Conservation (phyloP, 768 basidiomycete species). For the Phaeolepiota aurea region DNA sequence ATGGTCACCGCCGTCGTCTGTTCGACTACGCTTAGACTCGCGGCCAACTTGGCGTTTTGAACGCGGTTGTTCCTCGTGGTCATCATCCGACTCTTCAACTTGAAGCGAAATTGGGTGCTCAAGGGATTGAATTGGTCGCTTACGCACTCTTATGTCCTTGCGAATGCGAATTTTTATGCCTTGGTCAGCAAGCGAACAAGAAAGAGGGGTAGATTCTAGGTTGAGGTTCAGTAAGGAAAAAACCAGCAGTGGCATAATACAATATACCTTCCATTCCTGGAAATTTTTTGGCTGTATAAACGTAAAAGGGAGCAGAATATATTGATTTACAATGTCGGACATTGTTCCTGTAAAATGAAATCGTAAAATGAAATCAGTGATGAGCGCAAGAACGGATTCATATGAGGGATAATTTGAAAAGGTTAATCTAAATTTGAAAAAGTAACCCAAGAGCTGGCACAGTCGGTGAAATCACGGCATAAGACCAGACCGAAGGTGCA, state of each 20-base stretch:
- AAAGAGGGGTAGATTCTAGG: conserved; percentile 83
- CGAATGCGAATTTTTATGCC: conserved; percentile 93
- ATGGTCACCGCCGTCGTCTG: conserved; percentile 22
- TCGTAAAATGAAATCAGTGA: no score
- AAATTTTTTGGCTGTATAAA: conserved; percentile 95
- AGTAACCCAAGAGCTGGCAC: not conserved
- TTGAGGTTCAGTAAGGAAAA: not conserved
- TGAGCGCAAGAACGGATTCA: no score
- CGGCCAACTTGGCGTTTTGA: conserved; percentile 12
- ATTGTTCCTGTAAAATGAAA: conserved; percentile 64
- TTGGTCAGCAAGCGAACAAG: conserved; percentile 88
- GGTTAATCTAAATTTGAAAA: no score
- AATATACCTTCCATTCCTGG: conserved; percentile 90
- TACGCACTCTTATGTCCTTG: conserved; percentile 83
- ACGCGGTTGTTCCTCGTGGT: conserved; percentile 13
- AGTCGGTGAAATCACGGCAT: not conserved
- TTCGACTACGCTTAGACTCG: conserved; percentile 26
- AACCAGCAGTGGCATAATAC: conserved; percentile 3
- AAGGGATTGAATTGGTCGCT: conserved; percentile 43
- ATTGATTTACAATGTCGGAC: conserved; percentile 89
- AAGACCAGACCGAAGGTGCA: not conserved
- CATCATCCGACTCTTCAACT: conserved; percentile 15
- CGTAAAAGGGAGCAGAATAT: conserved; percentile 84
- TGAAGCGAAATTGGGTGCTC: conserved; percentile 22
- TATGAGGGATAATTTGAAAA: no score